These are phyloP conservation scores for Pulveroboletus sp. DNA, from an alignment of 1,284 basidiomycete genomes.

Conservation along the genomic window DNA sequence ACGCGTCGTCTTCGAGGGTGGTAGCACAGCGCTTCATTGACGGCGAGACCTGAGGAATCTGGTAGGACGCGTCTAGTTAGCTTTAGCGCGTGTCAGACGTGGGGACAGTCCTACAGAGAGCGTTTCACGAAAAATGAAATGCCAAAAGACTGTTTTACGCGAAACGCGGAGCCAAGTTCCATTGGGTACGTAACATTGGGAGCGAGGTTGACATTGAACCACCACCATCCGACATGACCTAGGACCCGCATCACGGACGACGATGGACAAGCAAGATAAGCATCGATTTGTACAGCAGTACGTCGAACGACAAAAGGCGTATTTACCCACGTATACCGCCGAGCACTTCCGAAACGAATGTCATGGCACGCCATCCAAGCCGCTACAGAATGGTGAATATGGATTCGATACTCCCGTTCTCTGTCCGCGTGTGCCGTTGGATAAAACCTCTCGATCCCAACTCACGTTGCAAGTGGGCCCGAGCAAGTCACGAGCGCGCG, in stretches of 20 bases:
- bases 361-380: conserved; percentile 16
- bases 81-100: background rate
- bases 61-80: conserved; percentile 7
- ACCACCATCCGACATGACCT: background rate
- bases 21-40: conserved; percentile 26
- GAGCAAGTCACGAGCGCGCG: conserved; percentile 5
- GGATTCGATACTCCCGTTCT: conserved; percentile 62
- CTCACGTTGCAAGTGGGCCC: conserved; percentile 1
- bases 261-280: conserved; percentile 43
- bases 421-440: conserved; percentile 44
- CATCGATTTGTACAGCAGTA: conserved; percentile 47
- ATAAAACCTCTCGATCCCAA: conserved; percentile 3
- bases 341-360: conserved; percentile 45
- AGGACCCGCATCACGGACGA: background rate
- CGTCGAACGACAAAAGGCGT: conserved; percentile 49
- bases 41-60: background rate
- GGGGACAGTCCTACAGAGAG: conserved; percentile 6
- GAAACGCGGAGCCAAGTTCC: background rate
- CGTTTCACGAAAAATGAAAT: conserved; percentile 9
- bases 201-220: background rate
- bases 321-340: conserved; percentile 46
- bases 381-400: conserved; percentile 23
- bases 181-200: conserved; percentile 18
- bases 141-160: background rate
- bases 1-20: conserved; percentile 15